Evolutionary conservation across 1,284 basidiomycete species (phyloP).

Genomic region (Pseudozyma hubeiensis): DNA sequence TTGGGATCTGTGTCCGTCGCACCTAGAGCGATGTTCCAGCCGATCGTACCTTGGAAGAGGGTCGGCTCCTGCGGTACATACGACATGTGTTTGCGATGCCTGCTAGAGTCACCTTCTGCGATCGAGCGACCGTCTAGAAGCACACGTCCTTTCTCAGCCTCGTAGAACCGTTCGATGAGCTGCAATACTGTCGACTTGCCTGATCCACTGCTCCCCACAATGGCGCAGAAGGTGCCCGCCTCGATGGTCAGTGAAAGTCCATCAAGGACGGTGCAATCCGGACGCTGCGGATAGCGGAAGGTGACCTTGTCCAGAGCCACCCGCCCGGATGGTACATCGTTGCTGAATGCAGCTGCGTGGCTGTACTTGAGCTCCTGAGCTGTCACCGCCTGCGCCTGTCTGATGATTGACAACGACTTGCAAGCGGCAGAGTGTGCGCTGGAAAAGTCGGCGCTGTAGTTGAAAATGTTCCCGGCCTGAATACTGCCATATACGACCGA

Average conservation of each 20-base stretch:
- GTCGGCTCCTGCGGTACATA: constrained; percentile 49
- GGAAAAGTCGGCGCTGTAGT: constrained; percentile 89
- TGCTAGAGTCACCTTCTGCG: constrained; percentile 15
- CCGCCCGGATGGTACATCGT: background rate
- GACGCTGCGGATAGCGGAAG: constrained; percentile 92
- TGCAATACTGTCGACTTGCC: constrained; percentile 89
- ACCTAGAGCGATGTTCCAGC: constrained; percentile 44
- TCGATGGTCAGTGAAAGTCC: constrained; percentile 68
- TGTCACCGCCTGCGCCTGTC: background rate
- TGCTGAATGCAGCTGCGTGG: background rate
- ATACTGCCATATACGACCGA: constrained; percentile 46
- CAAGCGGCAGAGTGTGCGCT: constrained; percentile 82
- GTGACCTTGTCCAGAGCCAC: constrained; percentile 79
- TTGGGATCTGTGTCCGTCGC: constrained; percentile 13
- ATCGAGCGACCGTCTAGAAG: constrained; percentile 36
- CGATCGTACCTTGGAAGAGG: constrained; percentile 36
- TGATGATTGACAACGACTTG: constrained; percentile 73
- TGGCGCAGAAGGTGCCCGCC: constrained; percentile 87
- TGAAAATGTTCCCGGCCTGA: constrained; percentile 75
- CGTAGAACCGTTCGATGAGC: constrained; percentile 85
- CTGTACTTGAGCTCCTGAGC: constrained; percentile 56
- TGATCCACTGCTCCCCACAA: constrained; percentile 84
- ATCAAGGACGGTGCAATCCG: constrained; percentile 70
- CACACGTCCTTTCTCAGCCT: constrained; percentile 69
- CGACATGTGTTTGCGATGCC: constrained; percentile 28